phyloP scores from a whole-genome alignment of 2,329 filamentous ascomycete genomes.

The Pseudopithomyces maydicus region DNA sequence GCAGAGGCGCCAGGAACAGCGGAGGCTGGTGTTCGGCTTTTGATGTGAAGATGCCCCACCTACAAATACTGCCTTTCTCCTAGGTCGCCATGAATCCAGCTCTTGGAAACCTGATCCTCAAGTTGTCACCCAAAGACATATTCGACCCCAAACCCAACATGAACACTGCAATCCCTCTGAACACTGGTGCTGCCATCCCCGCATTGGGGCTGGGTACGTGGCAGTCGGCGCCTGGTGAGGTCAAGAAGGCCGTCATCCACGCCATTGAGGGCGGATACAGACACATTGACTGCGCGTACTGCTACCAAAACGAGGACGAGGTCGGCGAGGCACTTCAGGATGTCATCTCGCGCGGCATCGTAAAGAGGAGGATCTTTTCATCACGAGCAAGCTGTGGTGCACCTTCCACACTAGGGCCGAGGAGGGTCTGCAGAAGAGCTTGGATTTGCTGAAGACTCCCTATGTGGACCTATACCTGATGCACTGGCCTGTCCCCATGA shows the following conservation, averaged over 20 bases:
- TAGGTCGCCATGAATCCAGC: conserved; percentile 42
- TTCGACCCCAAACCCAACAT: conserved; percentile 45
- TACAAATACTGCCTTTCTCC: conserved; percentile 33
- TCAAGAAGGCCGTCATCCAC: conserved; percentile 54
- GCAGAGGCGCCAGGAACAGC: not conserved
- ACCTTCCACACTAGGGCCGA: conserved; percentile 75
- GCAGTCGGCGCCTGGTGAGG: conserved; percentile 51
- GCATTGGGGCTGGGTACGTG: conserved; percentile 47
- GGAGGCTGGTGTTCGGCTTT: not conserved
- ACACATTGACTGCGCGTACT: conserved; percentile 73
- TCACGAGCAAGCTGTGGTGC: conserved; percentile 85
- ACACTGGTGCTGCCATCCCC: conserved; percentile 47
- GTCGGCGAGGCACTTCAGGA: conserved; percentile 79
- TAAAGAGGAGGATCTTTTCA: conserved; percentile 81
- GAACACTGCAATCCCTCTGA: conserved; percentile 46
- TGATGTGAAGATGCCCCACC: conserved; percentile 2
- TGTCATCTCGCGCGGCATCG: conserved; percentile 69
- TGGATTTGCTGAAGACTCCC: conserved; percentile 74
- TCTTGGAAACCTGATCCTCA: conserved; percentile 47
- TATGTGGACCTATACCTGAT: conserved; percentile 83
- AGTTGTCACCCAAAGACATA: conserved; percentile 42
- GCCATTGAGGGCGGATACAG: conserved; percentile 56
- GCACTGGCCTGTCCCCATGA: conserved; percentile 85
- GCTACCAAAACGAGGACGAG: conserved; percentile 81
- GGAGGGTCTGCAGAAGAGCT: conserved; percentile 72